phyloP scores from a whole-genome alignment of 306 rosid genomes.

The Quercus ilex region DNA sequence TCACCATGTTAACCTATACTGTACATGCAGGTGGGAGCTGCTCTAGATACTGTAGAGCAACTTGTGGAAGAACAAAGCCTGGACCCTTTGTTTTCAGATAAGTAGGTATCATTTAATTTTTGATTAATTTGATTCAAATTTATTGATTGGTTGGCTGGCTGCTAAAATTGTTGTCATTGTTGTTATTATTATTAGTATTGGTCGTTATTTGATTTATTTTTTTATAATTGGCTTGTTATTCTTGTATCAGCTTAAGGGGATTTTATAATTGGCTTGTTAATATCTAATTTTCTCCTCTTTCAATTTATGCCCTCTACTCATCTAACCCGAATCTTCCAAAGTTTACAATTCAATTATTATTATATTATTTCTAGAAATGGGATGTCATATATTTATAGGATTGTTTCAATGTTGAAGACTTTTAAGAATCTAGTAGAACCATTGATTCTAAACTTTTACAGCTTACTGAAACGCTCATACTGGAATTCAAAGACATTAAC shows the following conservation, averaged over 20 bases:
- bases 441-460: too few species aligned
- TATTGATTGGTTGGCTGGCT: neutral
- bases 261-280: too few species aligned
- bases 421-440: too few species aligned
- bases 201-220: neutral
- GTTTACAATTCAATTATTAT: too few species aligned
- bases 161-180: conserved; percentile 2
- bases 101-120: conserved; percentile 40
- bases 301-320: too few species aligned
- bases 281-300: too few species aligned
- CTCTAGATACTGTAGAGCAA: conserved; percentile 75
- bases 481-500: too few species aligned
- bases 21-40: conserved; percentile 56
- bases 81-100: conserved; percentile 54
- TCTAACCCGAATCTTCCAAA: too few species aligned
- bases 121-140: neutral
- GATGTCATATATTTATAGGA: too few species aligned
- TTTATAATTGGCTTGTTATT: neutral
- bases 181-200: neutral
- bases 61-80: conserved; percentile 72
- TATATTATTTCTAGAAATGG: too few species aligned
- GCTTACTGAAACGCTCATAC: too few species aligned
- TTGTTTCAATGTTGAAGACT: too few species aligned
- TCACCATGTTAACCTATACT: neutral
- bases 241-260: neutral